These are phyloP conservation scores for Aspergillus leporis DNA, from an alignment of 495 filamentous ascomycete species.

Conservation along the genomic window DNA sequence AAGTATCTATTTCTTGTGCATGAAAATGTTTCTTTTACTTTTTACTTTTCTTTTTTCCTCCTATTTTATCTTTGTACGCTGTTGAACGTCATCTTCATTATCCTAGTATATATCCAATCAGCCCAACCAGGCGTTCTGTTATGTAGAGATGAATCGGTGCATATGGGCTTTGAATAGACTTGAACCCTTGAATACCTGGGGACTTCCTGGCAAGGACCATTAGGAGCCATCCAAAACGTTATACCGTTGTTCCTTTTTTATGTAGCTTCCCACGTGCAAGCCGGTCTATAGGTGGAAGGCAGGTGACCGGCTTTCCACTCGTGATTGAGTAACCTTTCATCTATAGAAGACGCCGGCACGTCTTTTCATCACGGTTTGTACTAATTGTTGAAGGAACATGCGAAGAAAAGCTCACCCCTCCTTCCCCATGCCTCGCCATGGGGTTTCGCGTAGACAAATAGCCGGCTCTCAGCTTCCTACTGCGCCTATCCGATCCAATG, in stretches of 20 bases:
- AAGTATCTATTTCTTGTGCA: slow-evolving; percentile 3
- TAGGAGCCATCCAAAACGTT: background rate
- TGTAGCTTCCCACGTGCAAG: background rate
- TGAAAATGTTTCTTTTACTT: background rate
- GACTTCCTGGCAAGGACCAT: background rate
- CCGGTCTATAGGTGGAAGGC: background rate
- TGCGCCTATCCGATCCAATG: slow-evolving; percentile 3
- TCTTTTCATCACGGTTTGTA: background rate
- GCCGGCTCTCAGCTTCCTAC: background rate
- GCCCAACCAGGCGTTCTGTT: background rate
- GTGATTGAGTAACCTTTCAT: background rate
- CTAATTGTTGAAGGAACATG: background rate
- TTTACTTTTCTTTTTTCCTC: background rate
- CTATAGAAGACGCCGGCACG: background rate
- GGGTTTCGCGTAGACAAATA: slow-evolving; percentile 4
- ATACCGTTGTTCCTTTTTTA: background rate
- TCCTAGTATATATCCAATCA: background rate
- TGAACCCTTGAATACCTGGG: background rate
- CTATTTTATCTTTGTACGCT: background rate
- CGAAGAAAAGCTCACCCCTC: background rate
- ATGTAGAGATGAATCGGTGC: background rate
- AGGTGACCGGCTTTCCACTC: background rate
- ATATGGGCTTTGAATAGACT: background rate
- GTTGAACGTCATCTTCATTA: background rate
- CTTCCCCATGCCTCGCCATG: slow-evolving; percentile 3